Conservation (phyloP, 2,329 filamentous ascomycete genomes). For the Aspergillus costaricaensis region DNA sequence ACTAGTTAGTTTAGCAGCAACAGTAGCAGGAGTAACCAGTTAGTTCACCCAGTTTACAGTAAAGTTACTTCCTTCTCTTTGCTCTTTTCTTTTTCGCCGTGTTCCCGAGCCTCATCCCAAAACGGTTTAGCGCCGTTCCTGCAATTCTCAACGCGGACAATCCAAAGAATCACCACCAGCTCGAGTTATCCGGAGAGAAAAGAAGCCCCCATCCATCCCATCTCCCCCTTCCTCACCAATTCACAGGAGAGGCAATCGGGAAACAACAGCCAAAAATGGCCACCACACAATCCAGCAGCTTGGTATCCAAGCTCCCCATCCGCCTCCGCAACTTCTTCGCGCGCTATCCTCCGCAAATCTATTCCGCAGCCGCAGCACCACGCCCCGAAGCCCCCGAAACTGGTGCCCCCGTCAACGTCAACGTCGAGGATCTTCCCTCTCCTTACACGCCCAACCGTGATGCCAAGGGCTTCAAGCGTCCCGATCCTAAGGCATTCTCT, state of each 20-base stretch:
- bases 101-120: constrained; percentile 17
- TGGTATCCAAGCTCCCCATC: constrained; percentile 60
- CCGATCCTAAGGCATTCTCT: constrained; percentile 34
- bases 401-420: background rate
- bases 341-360: constrained; percentile 74
- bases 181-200: background rate
- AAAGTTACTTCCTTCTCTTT: background rate
- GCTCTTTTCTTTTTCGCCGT: constrained; percentile 3
- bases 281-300: constrained; percentile 22
- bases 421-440: constrained; percentile 31
- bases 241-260: too few species aligned
- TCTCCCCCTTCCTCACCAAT: too few species aligned
- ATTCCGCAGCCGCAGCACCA: constrained; percentile 40
- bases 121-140: constrained; percentile 23
- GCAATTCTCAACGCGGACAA: background rate
- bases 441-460: constrained; percentile 46
- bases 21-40: too few species aligned
- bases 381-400: constrained; percentile 26
- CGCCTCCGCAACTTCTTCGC: constrained; percentile 84
- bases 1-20: too few species aligned
- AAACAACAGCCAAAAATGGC: constrained; percentile 12
- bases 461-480: constrained; percentile 43
- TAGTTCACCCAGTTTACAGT: too few species aligned
- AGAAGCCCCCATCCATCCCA: background rate
- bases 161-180: background rate